Conservation (phyloP, 495 filamentous ascomycete species). For the Neurospora sp. region DNA sequence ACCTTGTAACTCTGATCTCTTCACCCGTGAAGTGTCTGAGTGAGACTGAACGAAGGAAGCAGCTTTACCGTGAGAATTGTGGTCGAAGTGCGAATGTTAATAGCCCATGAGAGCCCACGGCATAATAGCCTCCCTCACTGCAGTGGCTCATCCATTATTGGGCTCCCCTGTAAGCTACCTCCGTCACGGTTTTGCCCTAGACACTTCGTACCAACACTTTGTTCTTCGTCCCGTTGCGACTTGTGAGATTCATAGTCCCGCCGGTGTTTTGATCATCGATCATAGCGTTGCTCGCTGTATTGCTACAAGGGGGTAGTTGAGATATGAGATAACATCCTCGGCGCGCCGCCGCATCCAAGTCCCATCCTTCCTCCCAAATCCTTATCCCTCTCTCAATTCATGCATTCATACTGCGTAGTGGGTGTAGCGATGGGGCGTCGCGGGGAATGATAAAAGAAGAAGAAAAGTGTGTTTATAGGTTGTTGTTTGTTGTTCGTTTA, state of each 20-base stretch:
- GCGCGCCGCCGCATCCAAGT: background rate
- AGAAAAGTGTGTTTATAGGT: constrained; percentile 20
- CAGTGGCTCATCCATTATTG: too few relatives aligned
- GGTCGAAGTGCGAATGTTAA: too few relatives aligned
- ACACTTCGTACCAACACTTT: background rate
- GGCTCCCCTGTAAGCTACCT: background rate
- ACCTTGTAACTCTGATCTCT: too few relatives aligned
- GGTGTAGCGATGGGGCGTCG: background rate
- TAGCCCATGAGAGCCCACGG: too few relatives aligned
- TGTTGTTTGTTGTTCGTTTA: constrained; percentile 24
- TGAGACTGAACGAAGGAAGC: too few relatives aligned
- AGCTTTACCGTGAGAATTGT: too few relatives aligned
- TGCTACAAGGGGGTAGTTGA: background rate
- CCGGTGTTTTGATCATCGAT: background rate
- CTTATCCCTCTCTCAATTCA: background rate
- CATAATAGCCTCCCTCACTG: too few relatives aligned
- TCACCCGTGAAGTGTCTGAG: too few relatives aligned
- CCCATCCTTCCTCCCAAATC: background rate
- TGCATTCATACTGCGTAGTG: background rate
- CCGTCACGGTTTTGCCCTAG: background rate
- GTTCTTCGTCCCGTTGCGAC: background rate
- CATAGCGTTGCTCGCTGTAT: background rate
- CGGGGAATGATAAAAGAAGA: constrained; percentile 44
- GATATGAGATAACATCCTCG: background rate
- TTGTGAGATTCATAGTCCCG: background rate